phyloP scores from a whole-genome alignment of 139 green algal species.

The Chlamydomonas schloesseri region DNA sequence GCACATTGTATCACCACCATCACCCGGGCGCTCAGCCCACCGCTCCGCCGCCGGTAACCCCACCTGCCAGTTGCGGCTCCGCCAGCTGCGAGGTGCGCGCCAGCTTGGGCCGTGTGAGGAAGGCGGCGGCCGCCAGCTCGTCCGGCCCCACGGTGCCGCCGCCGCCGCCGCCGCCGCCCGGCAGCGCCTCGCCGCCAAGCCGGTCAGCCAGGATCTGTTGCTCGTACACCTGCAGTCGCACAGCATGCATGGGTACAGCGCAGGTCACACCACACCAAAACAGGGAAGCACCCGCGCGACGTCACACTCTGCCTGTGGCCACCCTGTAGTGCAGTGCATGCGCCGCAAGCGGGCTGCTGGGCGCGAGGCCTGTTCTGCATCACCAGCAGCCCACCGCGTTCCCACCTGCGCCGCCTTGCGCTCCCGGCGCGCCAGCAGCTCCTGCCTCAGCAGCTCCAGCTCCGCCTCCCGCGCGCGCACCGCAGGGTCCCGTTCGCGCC shows the following conservation, averaged over 20 bases:
- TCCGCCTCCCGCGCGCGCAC: constrained; percentile 51
- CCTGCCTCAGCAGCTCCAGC: constrained; percentile 47
- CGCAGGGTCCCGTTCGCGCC: constrained; percentile 55
- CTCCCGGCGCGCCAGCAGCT: constrained; percentile 42
- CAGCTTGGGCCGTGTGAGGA: neutral
- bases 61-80: neutral
- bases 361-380: too few relatives aligned
- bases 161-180: neutral
- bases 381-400: too few relatives aligned
- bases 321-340: neutral
- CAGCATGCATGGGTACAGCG: neutral
- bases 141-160: neutral
- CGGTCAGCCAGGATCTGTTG: constrained; percentile 37
- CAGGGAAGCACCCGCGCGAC: neutral
- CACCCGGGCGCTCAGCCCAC: too few relatives aligned
- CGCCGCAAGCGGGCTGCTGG: too few relatives aligned
- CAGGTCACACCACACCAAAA: neutral
- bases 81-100: neutral
- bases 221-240: constrained; percentile 1
- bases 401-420: constrained; percentile 16
- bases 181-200: neutral
- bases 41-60: neutral
- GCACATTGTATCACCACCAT: too few relatives aligned
- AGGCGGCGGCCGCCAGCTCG: neutral
- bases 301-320: too few relatives aligned